Percentiles rank a stretch among this genome's conserved stretches.
Evolutionary conservation across 306 rosid species (phyloP).

Genomic region (Sechiopsis laciniata): DNA sequence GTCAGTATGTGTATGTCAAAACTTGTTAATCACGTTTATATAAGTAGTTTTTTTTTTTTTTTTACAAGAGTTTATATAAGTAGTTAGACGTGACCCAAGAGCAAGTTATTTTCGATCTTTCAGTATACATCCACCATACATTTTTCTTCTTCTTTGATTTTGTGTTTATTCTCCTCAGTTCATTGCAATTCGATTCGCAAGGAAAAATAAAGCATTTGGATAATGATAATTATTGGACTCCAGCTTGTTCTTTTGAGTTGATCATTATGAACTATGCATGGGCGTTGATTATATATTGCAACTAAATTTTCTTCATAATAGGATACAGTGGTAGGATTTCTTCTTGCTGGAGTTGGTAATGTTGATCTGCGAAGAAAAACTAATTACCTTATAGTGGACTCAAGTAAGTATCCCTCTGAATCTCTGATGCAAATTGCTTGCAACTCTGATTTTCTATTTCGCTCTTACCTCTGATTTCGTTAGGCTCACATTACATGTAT

Average conservation of each 20-base stretch:
- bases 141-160: background rate
- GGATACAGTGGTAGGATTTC: constrained; percentile 91
- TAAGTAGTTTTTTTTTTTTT: too few relatives aligned
- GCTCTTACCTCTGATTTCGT: background rate
- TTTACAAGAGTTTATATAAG: background rate
- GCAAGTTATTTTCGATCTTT: background rate
- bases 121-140: background rate
- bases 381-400: constrained; percentile 85
- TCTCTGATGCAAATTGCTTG: background rate
- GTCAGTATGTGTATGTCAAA: too few relatives aligned
- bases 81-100: background rate
- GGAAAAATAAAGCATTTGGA: constrained; percentile 6
- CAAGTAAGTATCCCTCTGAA: constrained; percentile 48
- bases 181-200: background rate
- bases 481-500: background rate
- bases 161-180: background rate
- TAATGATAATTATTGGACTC: constrained; percentile 7
- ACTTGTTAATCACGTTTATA: too few relatives aligned
- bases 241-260: background rate
- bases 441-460: background rate
- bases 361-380: constrained; percentile 91
- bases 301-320: constrained; percentile 23
- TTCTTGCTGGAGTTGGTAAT: constrained; percentile 94
- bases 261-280: constrained; percentile 7
- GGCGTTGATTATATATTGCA: background rate